Evolutionary conservation across 306 rosid species (phyloP).

Genomic region (Betula pendula): DNA sequence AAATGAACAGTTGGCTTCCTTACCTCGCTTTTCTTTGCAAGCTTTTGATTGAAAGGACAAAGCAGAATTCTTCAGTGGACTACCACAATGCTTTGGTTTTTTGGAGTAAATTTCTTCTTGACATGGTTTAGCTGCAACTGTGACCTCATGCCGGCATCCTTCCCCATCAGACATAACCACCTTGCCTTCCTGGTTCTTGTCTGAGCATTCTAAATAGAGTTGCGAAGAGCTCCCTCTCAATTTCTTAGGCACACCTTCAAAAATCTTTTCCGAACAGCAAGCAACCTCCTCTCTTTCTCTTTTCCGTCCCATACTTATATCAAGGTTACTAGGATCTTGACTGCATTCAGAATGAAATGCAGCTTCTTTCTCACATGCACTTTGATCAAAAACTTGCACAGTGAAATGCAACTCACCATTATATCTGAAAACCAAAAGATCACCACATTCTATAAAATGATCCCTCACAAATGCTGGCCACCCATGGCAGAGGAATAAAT

Average conservation of each 20-base stretch:
- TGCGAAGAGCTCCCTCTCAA: slow-evolving; percentile 40
- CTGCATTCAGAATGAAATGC: slow-evolving; percentile 64
- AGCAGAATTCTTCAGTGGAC: slow-evolving; percentile 27
- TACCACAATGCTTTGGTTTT: slow-evolving; percentile 20
- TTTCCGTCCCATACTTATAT: slow-evolving; percentile 36
- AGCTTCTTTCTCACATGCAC: slow-evolving; percentile 82
- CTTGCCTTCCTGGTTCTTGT: slow-evolving; percentile 37
- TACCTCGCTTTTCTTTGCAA: slow-evolving; percentile 50
- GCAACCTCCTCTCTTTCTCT: slow-evolving; percentile 45
- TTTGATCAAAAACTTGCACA: slow-evolving; percentile 74
- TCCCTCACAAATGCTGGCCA: slow-evolving; percentile 77
- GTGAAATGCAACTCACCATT: slow-evolving; percentile 67
- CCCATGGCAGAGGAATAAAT: slow-evolving; percentile 62
- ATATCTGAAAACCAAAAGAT: slow-evolving; percentile 82
- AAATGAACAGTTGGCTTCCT: slow-evolving; percentile 23
- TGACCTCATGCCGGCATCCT: slow-evolving; percentile 33
- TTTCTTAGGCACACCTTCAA: slow-evolving; percentile 52
- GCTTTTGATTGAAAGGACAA: slow-evolving; percentile 36
- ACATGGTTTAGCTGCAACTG: slow-evolving; percentile 36
- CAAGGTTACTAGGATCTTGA: slow-evolving; percentile 38
- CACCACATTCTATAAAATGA: slow-evolving; percentile 69
- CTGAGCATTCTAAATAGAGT: slow-evolving; percentile 12
- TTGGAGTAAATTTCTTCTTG: slow-evolving; percentile 42
- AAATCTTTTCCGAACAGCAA: slow-evolving; percentile 42
- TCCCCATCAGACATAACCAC: slow-evolving; percentile 32